Conservation (phyloP, 495 filamentous ascomycete species). For the Sordaria brevicollis region DNA sequence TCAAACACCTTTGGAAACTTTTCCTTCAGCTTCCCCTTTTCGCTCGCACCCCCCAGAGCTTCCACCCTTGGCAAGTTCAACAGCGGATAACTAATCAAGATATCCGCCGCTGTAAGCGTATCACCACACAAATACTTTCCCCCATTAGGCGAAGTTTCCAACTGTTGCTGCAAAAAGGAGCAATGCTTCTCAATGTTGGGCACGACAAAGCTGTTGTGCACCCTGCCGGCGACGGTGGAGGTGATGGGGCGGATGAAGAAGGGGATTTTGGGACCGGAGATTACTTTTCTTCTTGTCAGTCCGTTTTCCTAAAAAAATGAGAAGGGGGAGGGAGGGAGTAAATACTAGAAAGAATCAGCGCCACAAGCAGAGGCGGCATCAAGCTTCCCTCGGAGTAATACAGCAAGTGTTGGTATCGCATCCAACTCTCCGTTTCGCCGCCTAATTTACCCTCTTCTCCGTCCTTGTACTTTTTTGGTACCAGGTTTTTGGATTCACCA, state of each 20-base stretch:
- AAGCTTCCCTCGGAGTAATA: constrained; percentile 63
- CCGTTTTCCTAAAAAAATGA: background rate
- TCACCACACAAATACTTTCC: constrained; percentile 64
- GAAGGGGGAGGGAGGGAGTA: background rate
- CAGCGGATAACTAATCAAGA: constrained; percentile 68
- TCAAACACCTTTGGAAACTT: constrained; percentile 38
- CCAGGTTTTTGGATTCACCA: constrained; percentile 31
- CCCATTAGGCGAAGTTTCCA: constrained; percentile 44
- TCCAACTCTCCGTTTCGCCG: constrained; percentile 65
- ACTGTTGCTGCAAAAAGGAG: constrained; percentile 60
- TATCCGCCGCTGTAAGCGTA: constrained; percentile 67
- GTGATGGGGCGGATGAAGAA: constrained; percentile 84
- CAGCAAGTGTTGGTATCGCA: constrained; percentile 66
- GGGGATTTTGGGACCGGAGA: constrained; percentile 57
- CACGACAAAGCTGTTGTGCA: constrained; percentile 49
- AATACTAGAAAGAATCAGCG: constrained; percentile 10
- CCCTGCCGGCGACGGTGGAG: constrained; percentile 46
- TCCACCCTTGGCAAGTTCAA: constrained; percentile 39
- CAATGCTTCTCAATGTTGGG: constrained; percentile 57
- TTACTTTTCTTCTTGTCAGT: background rate
- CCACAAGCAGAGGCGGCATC: constrained; percentile 12
- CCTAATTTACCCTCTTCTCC: constrained; percentile 46
- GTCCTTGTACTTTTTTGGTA: constrained; percentile 52
- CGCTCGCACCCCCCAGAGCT: constrained; percentile 36
- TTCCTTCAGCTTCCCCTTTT: constrained; percentile 6